Base-by-base conservation (phyloP, 2,329 filamentous ascomycete genomes). In the Dothideomycetes sp. region DNA sequence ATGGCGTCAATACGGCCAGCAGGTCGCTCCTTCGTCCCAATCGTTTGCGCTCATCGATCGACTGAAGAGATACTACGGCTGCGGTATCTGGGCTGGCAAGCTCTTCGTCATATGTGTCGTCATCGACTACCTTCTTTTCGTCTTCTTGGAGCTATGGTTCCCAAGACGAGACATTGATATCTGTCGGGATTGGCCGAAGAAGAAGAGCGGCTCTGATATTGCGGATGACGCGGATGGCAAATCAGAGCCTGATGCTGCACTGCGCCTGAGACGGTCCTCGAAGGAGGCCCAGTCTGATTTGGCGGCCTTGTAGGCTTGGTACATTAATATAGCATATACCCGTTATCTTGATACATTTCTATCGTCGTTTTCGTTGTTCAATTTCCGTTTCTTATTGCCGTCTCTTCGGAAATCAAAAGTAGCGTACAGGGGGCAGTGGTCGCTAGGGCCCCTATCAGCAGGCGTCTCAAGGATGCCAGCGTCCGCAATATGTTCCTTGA, bases 41-140 rank as follows among this genome's bases (percentile, higher is more conserved):
- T 89, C 85, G 52, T 94, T 94, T 55, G 84, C 89, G 4, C 73
- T 98, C 33, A 95, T 98, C 47, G 91, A 98, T 57, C 77, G 91
- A 15, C 65, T 98, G 15, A 98, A 98, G 64, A 71, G 91, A 43
- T 98, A 98, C 61, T 98, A 95, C 55, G 91, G 91, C 7, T 98
- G 93, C 56, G 91, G 91, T 24, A 89, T 96, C 36, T 98, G 91
- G 91, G 91, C 91, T 0, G 91, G 91, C 27, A 98, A 98, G 63
- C 69, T 98, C 7, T 98, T 98, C 55, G 95, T 91, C 53, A 68
- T 98, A 1, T 95, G 89, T 48, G 88, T 88, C 9, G 79, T 96
- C 42, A 81, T 98, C 37, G 91, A 98, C 61, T 98, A 94, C 53
- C 64, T 98, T 36, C 73, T 98, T 38, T 94, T 87, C 52, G 70